These are phyloP conservation scores for Incumbomyces delicatus DNA, from an alignment of 2,329 filamentous ascomycete genomes.

Conservation along the genomic window DNA sequence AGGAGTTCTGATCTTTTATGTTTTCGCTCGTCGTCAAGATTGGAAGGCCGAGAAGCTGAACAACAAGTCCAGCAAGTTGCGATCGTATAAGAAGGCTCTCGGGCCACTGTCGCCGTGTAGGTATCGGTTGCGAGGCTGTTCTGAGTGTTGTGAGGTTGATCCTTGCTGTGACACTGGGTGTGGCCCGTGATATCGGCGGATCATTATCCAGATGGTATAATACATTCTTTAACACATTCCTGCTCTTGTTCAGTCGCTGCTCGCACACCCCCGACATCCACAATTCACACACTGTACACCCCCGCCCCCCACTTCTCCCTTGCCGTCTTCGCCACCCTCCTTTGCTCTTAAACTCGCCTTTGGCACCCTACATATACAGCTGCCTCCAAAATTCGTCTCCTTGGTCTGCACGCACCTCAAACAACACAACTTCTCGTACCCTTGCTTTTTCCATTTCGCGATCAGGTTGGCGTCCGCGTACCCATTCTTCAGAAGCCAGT, in stretches of 20 bases:
- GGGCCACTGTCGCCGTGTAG: too few species aligned
- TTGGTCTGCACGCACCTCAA: constrained; percentile 97
- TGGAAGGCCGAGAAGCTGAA: too few species aligned
- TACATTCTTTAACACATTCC: background rate
- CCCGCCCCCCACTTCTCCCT: constrained; percentile 9
- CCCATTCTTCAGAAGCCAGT: constrained; percentile 91
- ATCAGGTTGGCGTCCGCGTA: constrained; percentile 94
- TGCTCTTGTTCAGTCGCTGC: constrained; percentile 53
- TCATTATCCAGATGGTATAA: too few species aligned
- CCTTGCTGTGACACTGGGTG: too few species aligned
- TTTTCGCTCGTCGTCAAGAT: too few species aligned
- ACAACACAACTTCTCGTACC: constrained; percentile 97
- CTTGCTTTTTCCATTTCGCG: constrained; percentile 99
- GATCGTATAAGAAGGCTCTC: too few species aligned
- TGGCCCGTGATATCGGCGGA: too few species aligned
- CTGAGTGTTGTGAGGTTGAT: too few species aligned
- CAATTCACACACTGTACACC: constrained; percentile 88
- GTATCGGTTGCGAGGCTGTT: too few species aligned
- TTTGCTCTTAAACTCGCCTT: constrained; percentile 81
- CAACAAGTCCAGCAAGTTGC: too few species aligned
- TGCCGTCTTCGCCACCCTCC: constrained; percentile 42
- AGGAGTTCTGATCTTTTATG: too few species aligned
- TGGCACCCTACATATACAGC: constrained; percentile 92
- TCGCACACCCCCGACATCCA: constrained; percentile 83
- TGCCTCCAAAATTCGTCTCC: constrained; percentile 97